Conservation (phyloP, 2,329 filamentous ascomycete species). For the Diaporthe aspalathi region DNA sequence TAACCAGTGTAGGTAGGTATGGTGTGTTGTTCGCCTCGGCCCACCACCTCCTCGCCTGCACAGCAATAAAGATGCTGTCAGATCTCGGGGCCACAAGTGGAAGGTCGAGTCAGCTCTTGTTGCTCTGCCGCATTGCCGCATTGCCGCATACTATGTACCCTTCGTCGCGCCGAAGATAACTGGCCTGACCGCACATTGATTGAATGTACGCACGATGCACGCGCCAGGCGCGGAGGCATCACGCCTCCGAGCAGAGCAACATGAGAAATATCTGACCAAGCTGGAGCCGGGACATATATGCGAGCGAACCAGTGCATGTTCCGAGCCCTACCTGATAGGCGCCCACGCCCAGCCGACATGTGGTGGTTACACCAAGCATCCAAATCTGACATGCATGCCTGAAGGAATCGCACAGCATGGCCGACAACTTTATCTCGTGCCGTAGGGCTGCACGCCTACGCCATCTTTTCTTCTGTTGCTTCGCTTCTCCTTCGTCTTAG, state of each 20-base stretch:
- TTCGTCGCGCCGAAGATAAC: conserved; percentile 10
- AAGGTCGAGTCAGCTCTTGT: conserved; percentile 15
- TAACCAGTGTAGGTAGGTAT: conserved; percentile 7
- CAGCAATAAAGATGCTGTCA: not conserved
- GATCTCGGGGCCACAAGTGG: conserved; percentile 19
- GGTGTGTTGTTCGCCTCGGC: not conserved
- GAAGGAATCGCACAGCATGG: conserved; percentile 19
- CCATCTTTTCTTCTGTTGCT: not conserved
- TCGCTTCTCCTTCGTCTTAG: not conserved
- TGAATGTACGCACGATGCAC: not conserved
- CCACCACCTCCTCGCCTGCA: not conserved
- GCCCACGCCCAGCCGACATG: conserved; percentile 9
- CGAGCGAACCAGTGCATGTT: conserved; percentile 26
- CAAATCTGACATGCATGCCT: conserved; percentile 35
- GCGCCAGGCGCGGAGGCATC: not conserved
- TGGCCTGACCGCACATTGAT: not conserved
- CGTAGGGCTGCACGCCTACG: conserved; percentile 32
- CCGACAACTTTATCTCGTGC: conserved; percentile 22
- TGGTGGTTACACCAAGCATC: conserved; percentile 29
- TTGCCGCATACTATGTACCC: too few species aligned
- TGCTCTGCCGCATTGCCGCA: conserved; percentile 15
- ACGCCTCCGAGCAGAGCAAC: conserved; percentile 1
- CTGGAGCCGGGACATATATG: conserved; percentile 17
- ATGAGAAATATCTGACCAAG: conserved; percentile 23
- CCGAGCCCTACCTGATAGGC: conserved; percentile 14